Evolutionary conservation across 352 stramenopile genomes (phyloP).

Genomic region (Plasmopara muralis): DNA sequence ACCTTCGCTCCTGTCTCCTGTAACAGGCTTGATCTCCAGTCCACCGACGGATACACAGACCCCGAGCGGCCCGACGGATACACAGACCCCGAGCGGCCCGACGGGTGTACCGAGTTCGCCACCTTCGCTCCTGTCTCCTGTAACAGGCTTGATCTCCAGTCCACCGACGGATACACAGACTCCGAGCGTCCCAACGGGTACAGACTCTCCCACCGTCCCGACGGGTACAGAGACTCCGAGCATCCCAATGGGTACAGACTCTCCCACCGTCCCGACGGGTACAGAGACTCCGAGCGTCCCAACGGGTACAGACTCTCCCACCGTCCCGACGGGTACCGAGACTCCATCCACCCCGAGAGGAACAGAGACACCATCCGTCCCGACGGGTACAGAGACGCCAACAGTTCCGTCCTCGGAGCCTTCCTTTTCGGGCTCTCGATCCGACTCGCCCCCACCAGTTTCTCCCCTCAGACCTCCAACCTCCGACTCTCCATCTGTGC

Average conservation of each 20-base stretch:
- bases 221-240: conserved; percentile 4
- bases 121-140: conserved; percentile 4
- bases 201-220: no score
- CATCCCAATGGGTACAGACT: conserved; percentile 2
- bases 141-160: conserved; percentile 5
- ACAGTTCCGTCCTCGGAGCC: background rate
- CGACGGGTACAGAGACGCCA: conserved; percentile 9
- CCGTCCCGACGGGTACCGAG: conserved; percentile 4
- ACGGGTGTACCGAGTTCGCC: no score
- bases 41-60: background rate
- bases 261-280: background rate
- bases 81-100: no score
- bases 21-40: conserved; percentile 5
- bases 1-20: background rate
- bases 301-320: conserved; percentile 6
- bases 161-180: background rate
- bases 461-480: no score
- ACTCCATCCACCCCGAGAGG: background rate
- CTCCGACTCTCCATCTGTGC: conserved; percentile 4
- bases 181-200: no score
- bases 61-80: background rate
- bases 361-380: background rate
- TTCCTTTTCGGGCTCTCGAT: background rate
- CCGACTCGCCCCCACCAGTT: background rate
- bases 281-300: conserved; percentile 3